phyloP scores from a whole-genome alignment of 2,329 filamentous ascomycete species.

The Pseudogymnoascus sp. region DNA sequence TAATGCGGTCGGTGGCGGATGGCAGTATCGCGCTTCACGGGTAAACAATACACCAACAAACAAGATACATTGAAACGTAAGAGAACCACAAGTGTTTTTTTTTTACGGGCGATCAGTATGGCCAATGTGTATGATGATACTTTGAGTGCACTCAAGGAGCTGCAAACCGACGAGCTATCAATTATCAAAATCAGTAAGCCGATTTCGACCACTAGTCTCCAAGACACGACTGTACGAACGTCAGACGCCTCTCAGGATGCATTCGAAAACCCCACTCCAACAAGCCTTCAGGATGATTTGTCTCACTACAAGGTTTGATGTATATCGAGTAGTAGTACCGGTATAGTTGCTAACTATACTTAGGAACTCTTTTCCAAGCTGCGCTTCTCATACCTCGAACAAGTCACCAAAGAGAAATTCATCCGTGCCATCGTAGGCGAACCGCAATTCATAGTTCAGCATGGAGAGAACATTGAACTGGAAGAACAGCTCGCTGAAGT shows the following conservation, averaged over 20 bases:
- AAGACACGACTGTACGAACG: conserved; percentile 41
- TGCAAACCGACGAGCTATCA: conserved; percentile 54
- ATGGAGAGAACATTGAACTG: conserved; percentile 71
- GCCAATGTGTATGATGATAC: neutral
- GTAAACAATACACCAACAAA: neutral
- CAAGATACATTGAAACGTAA: neutral
- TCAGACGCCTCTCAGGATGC: conserved; percentile 64
- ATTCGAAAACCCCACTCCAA: conserved; percentile 61
- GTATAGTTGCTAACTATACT: neutral
- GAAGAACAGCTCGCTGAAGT: conserved; percentile 60
- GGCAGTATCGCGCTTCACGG: neutral
- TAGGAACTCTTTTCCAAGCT: conserved; percentile 89
- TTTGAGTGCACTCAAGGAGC: conserved; percentile 30
- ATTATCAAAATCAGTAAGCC: conserved; percentile 72
- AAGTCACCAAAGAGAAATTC: conserved; percentile 98
- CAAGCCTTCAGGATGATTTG: conserved; percentile 73
- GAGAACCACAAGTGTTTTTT: neutral
- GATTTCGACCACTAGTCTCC: conserved; percentile 47
- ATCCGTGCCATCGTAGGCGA: conserved; percentile 87
- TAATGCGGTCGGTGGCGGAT: neutral
- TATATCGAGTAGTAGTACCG: neutral
- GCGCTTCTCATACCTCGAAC: conserved; percentile 94
- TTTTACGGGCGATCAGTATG: neutral
- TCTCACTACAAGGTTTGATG: conserved; percentile 65
- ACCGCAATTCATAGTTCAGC: conserved; percentile 74